Evolutionary conservation across 257 asterid genomes (phyloP), one percentile per base, ranked within the genome.

Genomic region (Penstemon eatonii): DNA sequence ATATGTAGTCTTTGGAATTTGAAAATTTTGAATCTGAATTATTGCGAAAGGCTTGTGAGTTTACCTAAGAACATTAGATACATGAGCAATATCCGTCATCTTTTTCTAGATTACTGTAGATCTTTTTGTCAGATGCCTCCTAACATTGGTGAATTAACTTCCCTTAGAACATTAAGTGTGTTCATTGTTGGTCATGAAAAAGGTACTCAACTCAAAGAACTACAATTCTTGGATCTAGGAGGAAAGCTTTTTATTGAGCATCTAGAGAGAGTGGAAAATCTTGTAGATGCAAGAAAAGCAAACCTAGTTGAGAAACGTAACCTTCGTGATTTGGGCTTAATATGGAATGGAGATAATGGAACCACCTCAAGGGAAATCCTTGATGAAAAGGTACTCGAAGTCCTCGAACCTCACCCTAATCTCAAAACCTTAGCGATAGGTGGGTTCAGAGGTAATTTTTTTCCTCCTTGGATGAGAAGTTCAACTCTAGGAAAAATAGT

Each of bases 41-140:
- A 40, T 44, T 69, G 80, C 12, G 4, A n/a, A 7, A 5, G 5
- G 10, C 76, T 69, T 75, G 36, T 12, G 58, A 69, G 78, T 18
- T 64, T 68, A 25, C 73, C 81, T 8, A 63, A 56, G 56, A 12
- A 45, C 18, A 47, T 52, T 56, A 66, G 71, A 41, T 13, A 50
- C 60, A 58, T 80, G 65, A 43, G 51, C 4, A 80, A 64, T 66
- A 79, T 80, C 6, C 76, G 76, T 53, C 82, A 78, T 64, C 51
- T 77, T 41, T 46, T 64, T 38, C 46, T 73, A 10, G 68, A 65
- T 12, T 45, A 46, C 2, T 69, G 65, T 18, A 3, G 9, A 6
- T 41, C 66, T 5, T 72, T 80, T 70, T 68, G 55, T 43, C 56
- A 49, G 5, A 68, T 74, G 76, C 78, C 82, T 13, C 51, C 66